phyloP scores from a whole-genome alignment of 2,329 filamentous ascomycete genomes.

The Colletotrichum nymphaeae region DNA sequence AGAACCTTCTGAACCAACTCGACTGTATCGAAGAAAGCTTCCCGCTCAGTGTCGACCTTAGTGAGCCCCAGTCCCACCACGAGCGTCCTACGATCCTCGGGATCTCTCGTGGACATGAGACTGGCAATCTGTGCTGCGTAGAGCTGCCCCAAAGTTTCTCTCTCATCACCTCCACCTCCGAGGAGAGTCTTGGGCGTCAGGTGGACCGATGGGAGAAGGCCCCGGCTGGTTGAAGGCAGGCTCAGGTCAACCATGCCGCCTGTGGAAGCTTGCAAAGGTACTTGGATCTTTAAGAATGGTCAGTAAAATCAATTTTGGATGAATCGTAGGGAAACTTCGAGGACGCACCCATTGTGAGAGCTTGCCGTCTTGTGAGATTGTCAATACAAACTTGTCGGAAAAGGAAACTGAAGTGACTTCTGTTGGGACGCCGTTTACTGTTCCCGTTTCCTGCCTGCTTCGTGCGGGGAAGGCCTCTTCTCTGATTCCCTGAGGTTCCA shows the following conservation, averaged over 20 bases:
- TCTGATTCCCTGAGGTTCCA: conserved; percentile 54
- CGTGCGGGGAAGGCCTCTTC: conserved; percentile 75
- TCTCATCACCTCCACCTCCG: conserved; percentile 81
- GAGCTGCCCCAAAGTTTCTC: conserved; percentile 87
- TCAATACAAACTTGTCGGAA: conserved; percentile 90
- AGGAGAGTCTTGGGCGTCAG: conserved; percentile 89
- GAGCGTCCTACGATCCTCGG: conserved; percentile 71
- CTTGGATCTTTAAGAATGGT: conserved; percentile 70
- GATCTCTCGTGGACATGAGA: conserved; percentile 77
- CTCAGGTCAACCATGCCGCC: conserved; percentile 72
- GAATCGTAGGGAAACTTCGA: conserved; percentile 39
- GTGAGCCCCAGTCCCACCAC: conserved; percentile 70
- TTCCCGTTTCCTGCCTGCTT: conserved; percentile 68
- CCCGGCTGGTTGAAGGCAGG: conserved; percentile 56
- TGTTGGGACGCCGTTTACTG: conserved; percentile 76
- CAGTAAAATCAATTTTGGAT: neutral
- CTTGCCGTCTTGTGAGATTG: conserved; percentile 85
- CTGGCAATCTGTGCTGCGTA: conserved; percentile 91
- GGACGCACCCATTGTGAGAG: conserved; percentile 88
- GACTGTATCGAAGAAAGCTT: conserved; percentile 73
- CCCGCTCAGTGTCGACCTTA: conserved; percentile 61
- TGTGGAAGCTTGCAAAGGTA: conserved; percentile 77
- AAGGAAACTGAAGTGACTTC: conserved; percentile 81
- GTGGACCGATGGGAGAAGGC: conserved; percentile 80
- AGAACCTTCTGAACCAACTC: conserved; percentile 71